Conservation (phyloP, 2,329 filamentous ascomycete species). For the Zymoseptoria tritici region DNA sequence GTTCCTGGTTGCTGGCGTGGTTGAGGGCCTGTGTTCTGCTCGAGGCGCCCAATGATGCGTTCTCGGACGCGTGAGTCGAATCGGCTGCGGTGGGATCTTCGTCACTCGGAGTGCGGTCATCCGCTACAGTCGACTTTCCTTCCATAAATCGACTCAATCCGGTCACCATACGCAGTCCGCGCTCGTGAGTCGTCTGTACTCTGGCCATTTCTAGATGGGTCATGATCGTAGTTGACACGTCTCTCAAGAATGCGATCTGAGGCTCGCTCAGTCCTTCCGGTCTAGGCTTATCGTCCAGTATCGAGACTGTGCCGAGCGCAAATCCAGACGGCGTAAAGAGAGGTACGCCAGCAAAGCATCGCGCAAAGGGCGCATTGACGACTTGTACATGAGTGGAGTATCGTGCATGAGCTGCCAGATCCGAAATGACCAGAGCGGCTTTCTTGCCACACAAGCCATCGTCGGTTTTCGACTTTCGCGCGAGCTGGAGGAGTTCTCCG, state of each 20-base stretch:
- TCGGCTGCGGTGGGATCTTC: neutral
- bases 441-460: neutral
- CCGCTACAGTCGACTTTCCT: constrained; percentile 22
- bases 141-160: constrained; percentile 44
- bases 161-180: constrained; percentile 47
- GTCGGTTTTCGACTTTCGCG: neutral
- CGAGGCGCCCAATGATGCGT: constrained; percentile 1
- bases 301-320: constrained; percentile 53
- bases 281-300: constrained; percentile 52
- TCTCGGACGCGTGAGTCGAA: neutral
- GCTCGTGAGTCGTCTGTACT: constrained; percentile 45
- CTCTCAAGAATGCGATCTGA: constrained; percentile 49
- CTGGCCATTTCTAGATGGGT: constrained; percentile 54
- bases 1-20: constrained; percentile 5
- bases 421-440: constrained; percentile 28
- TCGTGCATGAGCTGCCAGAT: constrained; percentile 15
- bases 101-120: neutral
- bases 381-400: constrained; percentile 23
- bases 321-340: constrained; percentile 51
- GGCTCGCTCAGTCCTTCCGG: constrained; percentile 39
- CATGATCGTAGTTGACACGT: constrained; percentile 50
- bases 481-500: constrained; percentile 26
- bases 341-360: constrained; percentile 54
- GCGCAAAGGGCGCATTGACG: constrained; percentile 16
- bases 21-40: constrained; percentile 4